Conservation (phyloP, 495 filamentous ascomycete species). For the Penicillium coffeae region DNA sequence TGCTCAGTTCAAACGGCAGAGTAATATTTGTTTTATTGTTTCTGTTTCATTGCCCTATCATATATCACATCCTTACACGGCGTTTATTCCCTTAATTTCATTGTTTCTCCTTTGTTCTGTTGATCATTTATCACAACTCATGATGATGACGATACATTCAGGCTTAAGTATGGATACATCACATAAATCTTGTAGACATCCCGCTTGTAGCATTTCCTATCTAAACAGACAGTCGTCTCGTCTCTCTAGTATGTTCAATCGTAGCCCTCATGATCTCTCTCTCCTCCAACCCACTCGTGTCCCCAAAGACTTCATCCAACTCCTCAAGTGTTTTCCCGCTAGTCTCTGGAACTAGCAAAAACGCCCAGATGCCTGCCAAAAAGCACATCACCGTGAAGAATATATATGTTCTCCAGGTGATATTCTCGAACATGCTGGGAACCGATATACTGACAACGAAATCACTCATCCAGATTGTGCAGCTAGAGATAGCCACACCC, state of each 20-base stretch:
- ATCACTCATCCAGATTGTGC: conserved; percentile 63
- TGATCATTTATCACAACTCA: neutral
- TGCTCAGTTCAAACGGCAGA: neutral
- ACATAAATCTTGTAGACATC: neutral
- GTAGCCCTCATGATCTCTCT: no score
- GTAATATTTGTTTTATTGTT: neutral
- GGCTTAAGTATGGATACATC: neutral
- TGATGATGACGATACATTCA: neutral
- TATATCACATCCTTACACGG: neutral
- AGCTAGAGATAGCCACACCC: conserved; percentile 56
- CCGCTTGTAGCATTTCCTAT: no score
- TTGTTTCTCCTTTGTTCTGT: neutral
- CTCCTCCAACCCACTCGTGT: no score
- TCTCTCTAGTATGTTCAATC: no score
- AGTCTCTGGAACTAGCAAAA: conserved; percentile 7
- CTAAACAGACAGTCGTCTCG: no score
- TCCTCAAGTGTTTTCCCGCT: no score
- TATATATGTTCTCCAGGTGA: conserved; percentile 17
- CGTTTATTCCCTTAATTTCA: neutral
- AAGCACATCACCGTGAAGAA: conserved; percentile 5
- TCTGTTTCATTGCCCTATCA: neutral
- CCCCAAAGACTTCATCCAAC: no score
- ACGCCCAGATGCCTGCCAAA: conserved; percentile 1
- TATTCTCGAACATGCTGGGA: conserved; percentile 57
- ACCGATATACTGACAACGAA: conserved; percentile 54